phyloP scores from a whole-genome alignment of 176 grass and related monocot species.

The Aechmea fasciata region DNA sequence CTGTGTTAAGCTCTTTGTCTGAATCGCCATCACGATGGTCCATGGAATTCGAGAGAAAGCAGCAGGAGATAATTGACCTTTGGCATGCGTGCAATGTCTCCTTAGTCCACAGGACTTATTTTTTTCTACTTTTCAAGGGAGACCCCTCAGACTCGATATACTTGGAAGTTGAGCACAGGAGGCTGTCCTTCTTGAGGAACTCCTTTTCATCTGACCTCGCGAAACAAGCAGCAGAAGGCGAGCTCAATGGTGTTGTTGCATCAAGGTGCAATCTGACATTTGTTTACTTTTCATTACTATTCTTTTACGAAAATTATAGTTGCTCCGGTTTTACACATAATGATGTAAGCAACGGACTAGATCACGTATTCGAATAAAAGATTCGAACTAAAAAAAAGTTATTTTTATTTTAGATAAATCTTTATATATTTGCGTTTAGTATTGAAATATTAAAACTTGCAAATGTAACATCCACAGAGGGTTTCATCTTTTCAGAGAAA shows the following conservation, averaged over 20 bases:
- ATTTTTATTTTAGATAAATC: no score
- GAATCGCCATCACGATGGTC: slow-evolving; percentile 35
- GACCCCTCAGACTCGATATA: slow-evolving; percentile 71
- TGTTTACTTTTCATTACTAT: no score
- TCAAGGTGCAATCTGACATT: slow-evolving; percentile 27
- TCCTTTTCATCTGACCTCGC: slow-evolving; percentile 18
- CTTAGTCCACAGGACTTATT: slow-evolving; percentile 74
- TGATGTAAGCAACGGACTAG: no score
- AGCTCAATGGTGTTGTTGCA: slow-evolving; percentile 17
- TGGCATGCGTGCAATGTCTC: slow-evolving; percentile 83
- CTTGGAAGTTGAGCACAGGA: slow-evolving; percentile 78
- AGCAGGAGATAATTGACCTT: slow-evolving; percentile 56
- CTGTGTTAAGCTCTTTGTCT: slow-evolving; percentile 7
- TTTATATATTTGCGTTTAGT: no score
- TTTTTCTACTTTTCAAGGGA: slow-evolving; percentile 87
- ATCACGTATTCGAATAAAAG: no score
- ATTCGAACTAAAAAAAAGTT: no score
- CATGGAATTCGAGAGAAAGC: slow-evolving; percentile 58
- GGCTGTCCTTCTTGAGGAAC: slow-evolving; percentile 60
- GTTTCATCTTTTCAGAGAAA: no score
- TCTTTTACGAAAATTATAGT: no score
- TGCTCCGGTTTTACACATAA: no score
- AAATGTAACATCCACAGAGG: no score
- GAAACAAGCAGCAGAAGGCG: slow-evolving; percentile 1
- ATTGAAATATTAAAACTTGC: no score